These are phyloP conservation scores for Colletotrichum filicis DNA, from an alignment of 2,329 filamentous ascomycete species.

Conservation along the genomic window DNA sequence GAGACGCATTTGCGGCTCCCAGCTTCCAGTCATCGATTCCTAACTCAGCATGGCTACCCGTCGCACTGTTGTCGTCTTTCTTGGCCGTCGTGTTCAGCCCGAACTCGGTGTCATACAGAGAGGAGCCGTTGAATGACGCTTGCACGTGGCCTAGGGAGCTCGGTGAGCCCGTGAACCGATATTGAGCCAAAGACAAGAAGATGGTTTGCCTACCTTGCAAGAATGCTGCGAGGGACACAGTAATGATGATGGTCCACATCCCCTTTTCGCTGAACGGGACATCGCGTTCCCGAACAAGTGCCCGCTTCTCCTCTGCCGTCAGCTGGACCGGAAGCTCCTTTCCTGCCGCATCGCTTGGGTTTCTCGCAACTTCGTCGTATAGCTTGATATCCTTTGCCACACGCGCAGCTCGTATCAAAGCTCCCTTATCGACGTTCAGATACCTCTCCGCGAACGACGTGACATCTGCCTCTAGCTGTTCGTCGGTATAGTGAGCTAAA, in stretches of 20 bases:
- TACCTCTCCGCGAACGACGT: conserved; percentile 42
- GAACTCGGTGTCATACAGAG: conserved; percentile 40
- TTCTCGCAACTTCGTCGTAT: conserved; percentile 51
- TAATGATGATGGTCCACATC: conserved; percentile 53
- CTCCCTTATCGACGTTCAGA: conserved; percentile 44
- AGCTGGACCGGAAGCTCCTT: conserved; percentile 45
- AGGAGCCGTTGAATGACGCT: conserved; percentile 55
- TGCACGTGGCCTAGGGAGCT: conserved; percentile 49
- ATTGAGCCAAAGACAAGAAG: not conserved
- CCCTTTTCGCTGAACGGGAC: conserved; percentile 50
- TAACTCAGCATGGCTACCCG: not conserved
- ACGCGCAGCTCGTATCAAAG: conserved; percentile 50
- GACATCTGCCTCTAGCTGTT: conserved; percentile 50
- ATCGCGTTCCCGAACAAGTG: conserved; percentile 51
- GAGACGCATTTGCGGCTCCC: conserved; percentile 51
- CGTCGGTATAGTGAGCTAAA: conserved; percentile 50
- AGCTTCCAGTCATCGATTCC: conserved; percentile 48
- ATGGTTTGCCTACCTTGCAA: conserved; percentile 45
- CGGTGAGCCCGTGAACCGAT: not conserved
- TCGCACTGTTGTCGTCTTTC: conserved; percentile 14
- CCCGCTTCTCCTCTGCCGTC: conserved; percentile 48
- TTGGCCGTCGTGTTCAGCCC: not conserved
- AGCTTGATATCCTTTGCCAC: conserved; percentile 52
- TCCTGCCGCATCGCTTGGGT: conserved; percentile 36
- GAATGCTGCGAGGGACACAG: conserved; percentile 56